Conservation (phyloP, 202 grass and related monocot genomes). For the Hordeum pubiflorum region DNA sequence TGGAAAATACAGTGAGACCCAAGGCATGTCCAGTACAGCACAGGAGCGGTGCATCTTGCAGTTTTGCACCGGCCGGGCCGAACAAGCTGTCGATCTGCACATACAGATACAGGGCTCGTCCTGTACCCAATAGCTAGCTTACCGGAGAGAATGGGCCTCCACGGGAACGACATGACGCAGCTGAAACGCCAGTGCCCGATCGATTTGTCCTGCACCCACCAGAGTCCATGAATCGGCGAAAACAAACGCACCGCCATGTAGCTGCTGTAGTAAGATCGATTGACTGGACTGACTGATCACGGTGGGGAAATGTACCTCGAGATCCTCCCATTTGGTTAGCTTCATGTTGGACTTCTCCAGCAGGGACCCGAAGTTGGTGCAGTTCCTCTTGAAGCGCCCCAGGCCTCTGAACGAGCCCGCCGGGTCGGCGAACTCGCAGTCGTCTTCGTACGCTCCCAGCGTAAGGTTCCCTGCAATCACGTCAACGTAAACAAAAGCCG, state of each 20-base stretch:
- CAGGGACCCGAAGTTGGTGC: conserved; percentile 82
- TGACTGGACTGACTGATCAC: background rate
- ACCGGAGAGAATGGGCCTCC: conserved; percentile 94
- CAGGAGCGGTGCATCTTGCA: background rate
- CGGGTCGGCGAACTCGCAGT: conserved; percentile 87
- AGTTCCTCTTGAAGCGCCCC: conserved; percentile 76
- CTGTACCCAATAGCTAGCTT: background rate
- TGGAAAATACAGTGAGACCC: background rate
- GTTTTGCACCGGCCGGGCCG: background rate
- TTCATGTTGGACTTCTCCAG: conserved; percentile 87
- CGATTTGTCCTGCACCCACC: conserved; percentile 62
- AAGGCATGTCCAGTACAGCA: background rate
- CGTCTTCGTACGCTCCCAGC: conserved; percentile 54
- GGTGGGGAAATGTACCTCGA: conserved; percentile 17
- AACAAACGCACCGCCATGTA: background rate
- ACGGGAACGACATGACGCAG: conserved; percentile 95
- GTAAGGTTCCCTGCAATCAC: conserved; percentile 52
- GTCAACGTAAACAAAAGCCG: background rate
- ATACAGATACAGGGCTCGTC: background rate
- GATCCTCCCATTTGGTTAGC: conserved; percentile 86
- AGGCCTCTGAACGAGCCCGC: conserved; percentile 83
- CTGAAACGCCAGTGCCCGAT: conserved; percentile 91
- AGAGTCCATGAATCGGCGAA: background rate
- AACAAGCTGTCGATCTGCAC: background rate
- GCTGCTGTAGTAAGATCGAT: background rate